Evolutionary conservation across 2,329 filamentous ascomycete genomes (phyloP), one percentile per base, ranked within the genome.

Genomic region (Calonectria pseudoreteaudii): DNA sequence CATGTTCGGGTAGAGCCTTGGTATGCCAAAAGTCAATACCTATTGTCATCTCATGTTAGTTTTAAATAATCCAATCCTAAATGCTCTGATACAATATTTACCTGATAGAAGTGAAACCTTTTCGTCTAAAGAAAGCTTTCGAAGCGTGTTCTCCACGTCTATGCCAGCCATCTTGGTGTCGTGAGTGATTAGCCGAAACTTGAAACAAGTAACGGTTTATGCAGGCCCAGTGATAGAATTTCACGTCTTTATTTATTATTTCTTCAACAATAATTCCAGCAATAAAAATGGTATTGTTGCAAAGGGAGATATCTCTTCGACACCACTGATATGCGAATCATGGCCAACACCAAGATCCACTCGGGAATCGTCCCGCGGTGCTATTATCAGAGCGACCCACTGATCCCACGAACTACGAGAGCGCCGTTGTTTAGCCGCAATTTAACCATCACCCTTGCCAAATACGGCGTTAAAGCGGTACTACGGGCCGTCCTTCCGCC

Each of bases 1-100:
- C 36, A 28, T 58, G 36, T 47, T 53, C 30, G 16, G 50, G 50
- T 28, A 68, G 20, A 18, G 66, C 36, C 26, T 53, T 58, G 11
- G 66, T 60, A 18, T 68, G 66, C 66, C 66, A 68, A 31, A 47
- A 56, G 20, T 60, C 66, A 9, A 47, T 34, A 16, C 66, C 66
- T 68, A 53, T 28, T 13, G 8, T 66, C 7, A 5, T 11, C 9
- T 13, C 2, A 23, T 13, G 44, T 47, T 23, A 13, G n/a, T 1
- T 1, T n/a, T 47, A 18, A 23, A 23, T 8, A 1, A 1, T 47
- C 4, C 11, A n/a, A 47, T 11, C 44, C 6, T 20, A 47, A 23
- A 13, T 4, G 4, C n/a, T 47, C 2, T 1, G 5, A 6, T 47
- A 13, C 41, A 23, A 23, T 1, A 3, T 49, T 3, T 41, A 67